Base-by-base conservation (phyloP, 192 early-diverging fungal species). In the Gigaspora rosea region DNA sequence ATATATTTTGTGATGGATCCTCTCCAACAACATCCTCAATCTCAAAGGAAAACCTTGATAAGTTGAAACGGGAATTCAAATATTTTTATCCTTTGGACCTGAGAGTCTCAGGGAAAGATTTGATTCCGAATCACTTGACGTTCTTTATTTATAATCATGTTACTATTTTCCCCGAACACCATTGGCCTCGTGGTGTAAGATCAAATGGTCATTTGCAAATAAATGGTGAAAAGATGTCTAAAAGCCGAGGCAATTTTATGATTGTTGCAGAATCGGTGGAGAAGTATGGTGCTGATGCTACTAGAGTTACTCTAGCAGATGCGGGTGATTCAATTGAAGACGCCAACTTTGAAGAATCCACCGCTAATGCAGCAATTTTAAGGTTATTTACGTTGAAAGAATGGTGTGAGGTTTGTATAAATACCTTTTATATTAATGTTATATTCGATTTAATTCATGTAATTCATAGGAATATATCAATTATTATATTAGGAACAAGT, bases 51-150 rank as follows among this genome's bases (percentile, higher is more conserved):
- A 90, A 86, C n/a, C 85, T 99, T 48, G 91, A 91, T 27, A 84
- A 83, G 77, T 86, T 98, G 79, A 89, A 89, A 64, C 93, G 93
- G 63, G 96, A 97, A 84, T 99, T 94, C 79, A 86, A 94, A 78
- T 99, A 98, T 86, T 99, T 96, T 81, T 99, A 99, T 78, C 98
- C 98, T 15, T 77, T 99, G 47, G 98, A 99, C 82, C 83, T 98
- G n/a, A 93, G 98, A 69, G 91, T 87, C 69, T 95, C 96, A 2
- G 98, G 96, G 75, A 98, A 97, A 89, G 98, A 99, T 83, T 86
- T 99, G 81, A 91, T 98, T 76, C 90, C 90, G 78, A 99, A 99
- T 91, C 98, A 99, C 79, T 86, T 99, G 84, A 95, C 96, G 13
- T 99, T 99, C 85, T 94, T 91, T 81, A 83, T 99, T 71, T 99